These are phyloP conservation scores for Herpetomonas tarakana DNA, from an alignment of 208 protist genomes.

Conservation along the genomic window DNA sequence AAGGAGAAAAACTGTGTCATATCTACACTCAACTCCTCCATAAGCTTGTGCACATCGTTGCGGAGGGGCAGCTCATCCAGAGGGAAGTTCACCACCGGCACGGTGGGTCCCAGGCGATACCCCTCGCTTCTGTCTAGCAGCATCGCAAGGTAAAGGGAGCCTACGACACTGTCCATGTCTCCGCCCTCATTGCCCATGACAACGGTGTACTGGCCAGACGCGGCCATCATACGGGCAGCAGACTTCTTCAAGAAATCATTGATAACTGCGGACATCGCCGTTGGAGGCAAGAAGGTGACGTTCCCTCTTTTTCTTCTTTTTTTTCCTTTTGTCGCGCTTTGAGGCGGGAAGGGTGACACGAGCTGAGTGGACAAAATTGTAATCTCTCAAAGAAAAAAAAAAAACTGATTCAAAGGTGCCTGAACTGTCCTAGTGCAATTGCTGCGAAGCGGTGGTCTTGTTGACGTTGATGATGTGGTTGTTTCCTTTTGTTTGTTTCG, in stretches of 20 bases:
- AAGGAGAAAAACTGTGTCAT: constrained; percentile 36
- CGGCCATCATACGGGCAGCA: constrained; percentile 12
- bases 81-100: constrained; percentile 80
- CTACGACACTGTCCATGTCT: constrained; percentile 88
- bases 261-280: constrained; percentile 43
- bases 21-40: constrained; percentile 43
- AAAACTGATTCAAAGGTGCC: no score
- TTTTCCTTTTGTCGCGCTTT: no score
- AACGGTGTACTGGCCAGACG: constrained; percentile 27
- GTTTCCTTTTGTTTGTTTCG: no score
- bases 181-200: constrained; percentile 85
- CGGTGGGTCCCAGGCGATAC: constrained; percentile 31
- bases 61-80: constrained; percentile 68
- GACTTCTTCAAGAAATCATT: constrained; percentile 65
- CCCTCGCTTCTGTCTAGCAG: constrained; percentile 34
- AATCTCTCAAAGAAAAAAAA: no score
- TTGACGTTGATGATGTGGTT: no score
- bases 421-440: no score
- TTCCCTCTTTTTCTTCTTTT: background rate
- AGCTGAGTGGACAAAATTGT: no score
- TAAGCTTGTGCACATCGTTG: constrained; percentile 60
- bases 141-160: constrained; percentile 77
- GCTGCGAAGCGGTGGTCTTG: no score
- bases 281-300: background rate
- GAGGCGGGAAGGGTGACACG: no score